Conservation (phyloP, 129 eudicot genomes). For the Erigeron canadensis region DNA sequence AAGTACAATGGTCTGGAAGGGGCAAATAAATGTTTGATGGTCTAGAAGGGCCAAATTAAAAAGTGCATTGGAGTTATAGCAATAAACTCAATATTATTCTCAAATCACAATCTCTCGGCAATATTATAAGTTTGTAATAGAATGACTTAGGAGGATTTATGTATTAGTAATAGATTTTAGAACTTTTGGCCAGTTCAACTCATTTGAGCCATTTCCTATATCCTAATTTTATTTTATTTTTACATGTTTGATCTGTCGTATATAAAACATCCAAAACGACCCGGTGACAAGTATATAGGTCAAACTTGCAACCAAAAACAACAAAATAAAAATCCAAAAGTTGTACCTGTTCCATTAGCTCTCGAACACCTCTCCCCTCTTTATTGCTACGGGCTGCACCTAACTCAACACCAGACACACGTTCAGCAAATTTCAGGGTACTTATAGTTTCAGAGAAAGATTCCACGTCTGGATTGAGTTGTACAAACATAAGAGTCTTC, state of each 20-base stretch:
- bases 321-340: neutral
- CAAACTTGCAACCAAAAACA: neutral
- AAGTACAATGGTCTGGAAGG: no score
- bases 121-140: no score
- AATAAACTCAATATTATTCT: no score
- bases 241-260: neutral
- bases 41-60: no score
- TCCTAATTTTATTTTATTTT: no score
- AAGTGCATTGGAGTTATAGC: no score
- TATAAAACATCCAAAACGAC: neutral
- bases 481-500: constrained; percentile 88
- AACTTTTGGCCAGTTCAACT: neutral
- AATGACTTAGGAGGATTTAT: neutral
- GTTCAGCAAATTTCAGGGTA: constrained; percentile 78
- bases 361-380: constrained; percentile 81
- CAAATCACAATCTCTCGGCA: no score
- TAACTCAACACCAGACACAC: constrained; percentile 90
- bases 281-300: neutral
- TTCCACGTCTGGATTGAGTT: constrained; percentile 80
- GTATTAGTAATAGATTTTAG: neutral
- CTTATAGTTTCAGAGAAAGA: constrained; percentile 77
- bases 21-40: no score
- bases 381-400: constrained; percentile 85
- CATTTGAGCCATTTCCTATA: neutral
- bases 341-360: constrained; percentile 83